Conservation (phyloP, 2,329 filamentous ascomycete species). For the Lasiodiplodia theobromae region DNA sequence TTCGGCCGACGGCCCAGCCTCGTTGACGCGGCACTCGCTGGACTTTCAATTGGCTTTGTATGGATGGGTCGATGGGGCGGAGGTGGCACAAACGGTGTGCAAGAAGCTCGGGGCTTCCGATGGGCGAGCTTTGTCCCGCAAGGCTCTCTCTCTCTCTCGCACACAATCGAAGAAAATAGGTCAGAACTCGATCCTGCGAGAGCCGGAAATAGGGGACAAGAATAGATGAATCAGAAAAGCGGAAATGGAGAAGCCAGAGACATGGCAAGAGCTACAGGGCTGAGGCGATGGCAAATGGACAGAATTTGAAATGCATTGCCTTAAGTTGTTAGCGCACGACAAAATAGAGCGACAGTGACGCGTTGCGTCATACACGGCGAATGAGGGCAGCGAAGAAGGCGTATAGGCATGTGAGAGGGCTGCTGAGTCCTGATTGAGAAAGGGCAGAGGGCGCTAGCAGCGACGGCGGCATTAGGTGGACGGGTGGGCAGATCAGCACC, state of each 20-base stretch:
- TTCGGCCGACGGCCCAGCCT: background rate
- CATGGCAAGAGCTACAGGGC: background rate
- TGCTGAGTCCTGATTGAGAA: background rate
- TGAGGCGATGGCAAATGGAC: background rate
- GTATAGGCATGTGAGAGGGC: background rate
- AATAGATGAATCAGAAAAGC: too few species aligned
- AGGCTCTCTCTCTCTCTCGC: too few species aligned
- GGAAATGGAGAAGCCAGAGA: background rate
- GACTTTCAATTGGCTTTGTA: background rate
- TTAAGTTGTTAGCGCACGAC: background rate
- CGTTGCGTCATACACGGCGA: constrained; percentile 1
- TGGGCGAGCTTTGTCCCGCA: too few species aligned
- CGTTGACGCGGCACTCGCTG: background rate
- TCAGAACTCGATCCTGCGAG: too few species aligned
- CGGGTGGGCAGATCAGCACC: constrained; percentile 1
- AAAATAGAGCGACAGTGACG: background rate
- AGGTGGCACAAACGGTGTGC: background rate
- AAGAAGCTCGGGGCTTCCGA: too few species aligned
- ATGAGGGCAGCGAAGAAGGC: background rate
- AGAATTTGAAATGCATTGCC: constrained; percentile 1
- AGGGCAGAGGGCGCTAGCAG: background rate
- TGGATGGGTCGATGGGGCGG: background rate
- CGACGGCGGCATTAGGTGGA: background rate
- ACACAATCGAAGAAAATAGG: too few species aligned
- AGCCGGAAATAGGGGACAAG: too few species aligned